Percentiles rank a stretch among this genome's conserved stretches.
These are phyloP conservation scores for Scedosporium minutisporum DNA, from an alignment of 2,329 filamentous ascomycete species.

Conservation along the genomic window DNA sequence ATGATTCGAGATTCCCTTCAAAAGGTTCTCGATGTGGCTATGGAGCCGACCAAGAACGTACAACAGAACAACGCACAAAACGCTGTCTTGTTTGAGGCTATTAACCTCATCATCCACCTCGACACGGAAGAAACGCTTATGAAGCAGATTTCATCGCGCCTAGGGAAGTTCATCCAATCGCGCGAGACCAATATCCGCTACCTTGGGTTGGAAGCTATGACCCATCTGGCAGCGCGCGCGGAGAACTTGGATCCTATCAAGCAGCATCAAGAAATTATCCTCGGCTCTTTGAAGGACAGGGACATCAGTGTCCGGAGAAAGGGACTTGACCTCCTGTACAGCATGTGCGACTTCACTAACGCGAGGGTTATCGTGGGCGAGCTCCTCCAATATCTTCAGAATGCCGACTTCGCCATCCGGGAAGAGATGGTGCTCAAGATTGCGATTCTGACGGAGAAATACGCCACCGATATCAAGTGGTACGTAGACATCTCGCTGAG, in stretches of 20 bases:
- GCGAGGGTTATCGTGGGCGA: conserved; percentile 88
- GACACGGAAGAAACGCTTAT: conserved; percentile 91
- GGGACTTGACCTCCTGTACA: conserved; percentile 91
- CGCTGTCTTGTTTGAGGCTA: conserved; percentile 93
- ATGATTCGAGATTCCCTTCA: conserved; percentile 88
- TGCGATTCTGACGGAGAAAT: conserved; percentile 95
- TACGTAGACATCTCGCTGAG: conserved; percentile 96
- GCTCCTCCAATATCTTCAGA: conserved; percentile 87
- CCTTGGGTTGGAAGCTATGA: conserved; percentile 93
- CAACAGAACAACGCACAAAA: conserved; percentile 99
- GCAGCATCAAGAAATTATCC: conserved; percentile 92
- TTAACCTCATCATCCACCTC: conserved; percentile 95
- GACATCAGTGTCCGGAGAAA: conserved; percentile 97
- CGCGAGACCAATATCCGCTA: conserved; percentile 96
- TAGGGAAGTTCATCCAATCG: conserved; percentile 94
- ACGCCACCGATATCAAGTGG: conserved; percentile 97
- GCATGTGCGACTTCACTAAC: conserved; percentile 98
- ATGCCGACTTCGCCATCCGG: conserved; percentile 92
- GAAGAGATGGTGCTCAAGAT: conserved; percentile 99
- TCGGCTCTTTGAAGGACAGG: conserved; percentile 85
- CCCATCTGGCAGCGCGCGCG: conserved; percentile 84
- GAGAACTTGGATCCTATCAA: conserved; percentile 97
- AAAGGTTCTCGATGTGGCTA: conserved; percentile 80
- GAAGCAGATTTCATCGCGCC: conserved; percentile 83
- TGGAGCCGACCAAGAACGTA: conserved; percentile 95